Conservation (phyloP, 352 stramenopile genomes). For the Phytopythium vexans region DNA sequence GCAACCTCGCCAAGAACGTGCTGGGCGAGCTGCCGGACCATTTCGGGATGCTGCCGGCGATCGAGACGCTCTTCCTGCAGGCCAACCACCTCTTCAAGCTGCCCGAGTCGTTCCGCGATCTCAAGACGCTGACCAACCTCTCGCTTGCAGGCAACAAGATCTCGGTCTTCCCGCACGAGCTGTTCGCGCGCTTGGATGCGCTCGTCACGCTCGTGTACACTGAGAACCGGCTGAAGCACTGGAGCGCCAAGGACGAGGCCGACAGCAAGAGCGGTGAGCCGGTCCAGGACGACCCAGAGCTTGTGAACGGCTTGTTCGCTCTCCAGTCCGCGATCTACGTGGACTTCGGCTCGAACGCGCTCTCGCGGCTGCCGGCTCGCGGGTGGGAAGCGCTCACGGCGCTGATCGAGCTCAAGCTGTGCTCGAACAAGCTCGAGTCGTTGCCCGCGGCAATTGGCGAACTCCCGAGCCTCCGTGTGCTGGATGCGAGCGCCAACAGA, state of each 20-base stretch:
- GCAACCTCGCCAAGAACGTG: conserved; percentile 34
- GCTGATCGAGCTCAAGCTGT: conserved; percentile 42
- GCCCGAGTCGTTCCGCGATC: conserved; percentile 29
- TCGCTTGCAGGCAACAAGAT: conserved; percentile 43
- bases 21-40: conserved; percentile 32
- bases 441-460: conserved; percentile 22
- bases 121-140: conserved; percentile 36
- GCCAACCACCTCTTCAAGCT: conserved; percentile 43
- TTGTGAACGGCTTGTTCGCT: conserved; percentile 19
- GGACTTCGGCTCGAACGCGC: conserved; percentile 44
- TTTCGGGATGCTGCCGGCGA: conserved; percentile 20
- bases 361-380: conserved; percentile 18
- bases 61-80: conserved; percentile 30
- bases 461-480: conserved; percentile 22
- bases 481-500: conserved; percentile 48
- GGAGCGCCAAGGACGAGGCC: conserved; percentile 15
- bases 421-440: conserved; percentile 33
- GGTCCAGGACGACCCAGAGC: neutral
- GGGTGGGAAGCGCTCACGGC: conserved; percentile 24
- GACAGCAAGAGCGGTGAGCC: neutral
- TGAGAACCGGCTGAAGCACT: conserved; percentile 45
- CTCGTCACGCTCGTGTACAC: conserved; percentile 35
- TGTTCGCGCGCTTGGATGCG: conserved; percentile 11
- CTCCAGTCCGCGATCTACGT: conserved; percentile 28
- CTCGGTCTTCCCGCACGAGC: conserved; percentile 28